phyloP scores from a whole-genome alignment of 1,284 basidiomycete genomes.

The Meira nashicola region DNA sequence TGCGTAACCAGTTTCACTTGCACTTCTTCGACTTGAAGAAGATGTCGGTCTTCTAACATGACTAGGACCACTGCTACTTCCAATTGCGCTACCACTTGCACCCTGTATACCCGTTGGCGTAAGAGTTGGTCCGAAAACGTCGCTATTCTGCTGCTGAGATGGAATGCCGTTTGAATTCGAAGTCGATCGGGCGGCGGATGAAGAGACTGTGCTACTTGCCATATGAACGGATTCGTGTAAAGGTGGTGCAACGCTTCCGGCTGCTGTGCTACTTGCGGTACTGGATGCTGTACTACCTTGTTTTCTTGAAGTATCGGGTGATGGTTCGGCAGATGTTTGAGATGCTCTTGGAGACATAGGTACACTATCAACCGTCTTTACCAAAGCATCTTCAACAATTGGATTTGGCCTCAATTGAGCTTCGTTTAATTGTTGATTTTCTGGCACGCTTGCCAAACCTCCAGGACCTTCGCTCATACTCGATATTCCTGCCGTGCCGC shows the following conservation, averaged over 20 bases:
- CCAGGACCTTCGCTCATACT: conserved; percentile 9
- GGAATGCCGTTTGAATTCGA: neutral
- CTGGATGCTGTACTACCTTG: no score
- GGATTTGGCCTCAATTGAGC: conserved; percentile 4
- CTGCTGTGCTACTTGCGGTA: no score
- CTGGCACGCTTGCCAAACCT: conserved; percentile 31
- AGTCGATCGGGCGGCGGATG: neutral
- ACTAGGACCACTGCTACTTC: neutral
- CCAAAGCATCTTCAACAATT: no score
- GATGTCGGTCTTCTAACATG: neutral
- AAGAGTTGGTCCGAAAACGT: neutral
- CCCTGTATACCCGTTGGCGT: neutral
- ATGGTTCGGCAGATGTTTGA: neutral
- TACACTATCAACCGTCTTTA: no score
- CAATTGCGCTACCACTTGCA: neutral
- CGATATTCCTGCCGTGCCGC: neutral
- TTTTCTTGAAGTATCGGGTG: neutral
- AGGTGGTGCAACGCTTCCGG: no score
- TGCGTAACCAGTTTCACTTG: conserved; percentile 6
- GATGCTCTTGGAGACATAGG: neutral
- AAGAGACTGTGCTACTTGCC: neutral
- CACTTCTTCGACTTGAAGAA: conserved; percentile 17
- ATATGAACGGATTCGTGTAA: no score
- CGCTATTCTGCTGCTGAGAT: conserved; percentile 2
- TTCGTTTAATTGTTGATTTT: conserved; percentile 30